These are phyloP conservation scores for Dissophora globulifera DNA, from an alignment of 192 early-diverging fungal genomes.

Conservation along the genomic window DNA sequence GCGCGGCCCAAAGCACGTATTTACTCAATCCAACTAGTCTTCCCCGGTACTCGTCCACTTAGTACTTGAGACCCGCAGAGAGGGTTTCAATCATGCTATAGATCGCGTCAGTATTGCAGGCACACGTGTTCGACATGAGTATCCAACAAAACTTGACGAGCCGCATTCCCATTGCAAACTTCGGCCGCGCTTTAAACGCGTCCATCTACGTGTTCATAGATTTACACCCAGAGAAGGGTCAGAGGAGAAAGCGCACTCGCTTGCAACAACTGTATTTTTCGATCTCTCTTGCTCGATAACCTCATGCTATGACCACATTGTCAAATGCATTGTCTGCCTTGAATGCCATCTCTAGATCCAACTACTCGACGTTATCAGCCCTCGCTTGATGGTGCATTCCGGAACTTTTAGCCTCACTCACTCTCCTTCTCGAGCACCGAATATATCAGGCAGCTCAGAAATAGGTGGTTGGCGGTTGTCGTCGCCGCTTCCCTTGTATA, in stretches of 20 bases:
- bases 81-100: conserved; percentile 45
- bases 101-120: conserved; percentile 39
- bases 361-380: conserved; percentile 25
- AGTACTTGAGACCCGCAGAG: conserved; percentile 31
- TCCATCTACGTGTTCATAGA: no score
- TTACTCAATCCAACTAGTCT: no score
- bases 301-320: conserved; percentile 35
- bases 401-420: no score
- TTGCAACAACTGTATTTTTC: conserved; percentile 1
- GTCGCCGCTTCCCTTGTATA: no score
- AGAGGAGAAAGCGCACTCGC: neutral
- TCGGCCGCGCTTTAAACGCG: no score
- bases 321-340: conserved; percentile 40
- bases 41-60: conserved; percentile 38
- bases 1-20: no score
- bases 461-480: no score
- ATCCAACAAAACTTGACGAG: conserved; percentile 39
- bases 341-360: conserved; percentile 39
- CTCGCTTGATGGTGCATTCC: neutral
- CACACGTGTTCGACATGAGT: conserved; percentile 34
- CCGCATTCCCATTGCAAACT: conserved; percentile 33
- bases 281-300: conserved; percentile 6
- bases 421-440: no score
- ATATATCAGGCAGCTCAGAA: no score
- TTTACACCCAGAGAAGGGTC: no score